Evolutionary conservation across 1,284 basidiomycete species (phyloP).

Genomic region (Erythrobasidium hasegawianum): DNA sequence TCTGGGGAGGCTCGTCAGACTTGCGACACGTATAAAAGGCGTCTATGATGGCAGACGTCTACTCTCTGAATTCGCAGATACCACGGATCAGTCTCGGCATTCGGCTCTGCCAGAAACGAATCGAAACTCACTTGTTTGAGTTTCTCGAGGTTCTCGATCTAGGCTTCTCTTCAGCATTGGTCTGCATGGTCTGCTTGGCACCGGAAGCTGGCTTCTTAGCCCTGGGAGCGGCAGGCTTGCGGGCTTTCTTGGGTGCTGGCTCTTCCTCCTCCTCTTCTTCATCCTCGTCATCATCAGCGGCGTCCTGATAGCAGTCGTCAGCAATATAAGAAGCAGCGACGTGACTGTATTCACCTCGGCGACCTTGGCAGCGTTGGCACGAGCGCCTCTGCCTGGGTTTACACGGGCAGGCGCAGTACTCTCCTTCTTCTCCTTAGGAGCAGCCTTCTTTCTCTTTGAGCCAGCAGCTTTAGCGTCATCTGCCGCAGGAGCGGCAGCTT

Average conservation of each 20-base stretch:
- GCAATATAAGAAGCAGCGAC: not conserved
- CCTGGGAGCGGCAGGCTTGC: not conserved
- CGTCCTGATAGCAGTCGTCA: not conserved
- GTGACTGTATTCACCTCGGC: slow-evolving; percentile 3
- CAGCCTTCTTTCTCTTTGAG: too few relatives aligned
- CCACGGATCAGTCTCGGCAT: too few relatives aligned
- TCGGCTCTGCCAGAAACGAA: too few relatives aligned
- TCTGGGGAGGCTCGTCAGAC: too few relatives aligned
- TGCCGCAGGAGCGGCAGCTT: slow-evolving; percentile 9
- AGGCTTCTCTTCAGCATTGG: slow-evolving; percentile 2
- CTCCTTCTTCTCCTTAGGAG: too few relatives aligned
- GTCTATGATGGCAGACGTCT: too few relatives aligned
- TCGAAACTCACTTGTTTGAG: not conserved
- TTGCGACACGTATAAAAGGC: too few relatives aligned
- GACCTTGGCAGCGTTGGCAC: not conserved
- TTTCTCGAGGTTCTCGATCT: slow-evolving; percentile 13
- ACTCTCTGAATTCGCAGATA: too few relatives aligned
- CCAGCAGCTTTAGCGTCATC: not conserved
- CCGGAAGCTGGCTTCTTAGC: slow-evolving; percentile 24
- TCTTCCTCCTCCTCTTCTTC: slow-evolving; percentile 14
- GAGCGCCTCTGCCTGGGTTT: slow-evolving; percentile 27
- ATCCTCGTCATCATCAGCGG: slow-evolving; percentile 12
- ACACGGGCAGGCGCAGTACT: too few relatives aligned
- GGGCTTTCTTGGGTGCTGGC: not conserved
- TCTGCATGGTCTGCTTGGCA: not conserved